A percentile compares a stretch with the other conserved stretches of the same genome.
phyloP scores from a whole-genome alignment of 805 yeast species.

The Ogataea philodendri region DNA sequence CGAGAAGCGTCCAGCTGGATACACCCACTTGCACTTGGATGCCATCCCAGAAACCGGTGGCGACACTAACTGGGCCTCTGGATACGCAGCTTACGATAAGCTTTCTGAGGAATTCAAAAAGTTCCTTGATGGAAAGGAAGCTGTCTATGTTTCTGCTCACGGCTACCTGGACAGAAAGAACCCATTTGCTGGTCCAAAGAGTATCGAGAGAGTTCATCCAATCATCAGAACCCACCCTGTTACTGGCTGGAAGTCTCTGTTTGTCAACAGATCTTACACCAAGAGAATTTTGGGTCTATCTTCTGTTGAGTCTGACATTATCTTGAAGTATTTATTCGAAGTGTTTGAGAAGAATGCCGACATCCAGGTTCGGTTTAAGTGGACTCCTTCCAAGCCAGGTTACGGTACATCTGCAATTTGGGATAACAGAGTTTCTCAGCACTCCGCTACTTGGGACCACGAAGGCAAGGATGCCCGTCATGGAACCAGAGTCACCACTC shows the following conservation, averaged over 20 bases:
- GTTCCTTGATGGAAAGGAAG: slow-evolving; percentile 52
- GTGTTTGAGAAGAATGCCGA: slow-evolving; percentile 52
- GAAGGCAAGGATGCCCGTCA: slow-evolving; percentile 43
- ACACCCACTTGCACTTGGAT: slow-evolving; percentile 52
- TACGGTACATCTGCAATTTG: slow-evolving; percentile 46
- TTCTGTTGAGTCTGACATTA: slow-evolving; percentile 47
- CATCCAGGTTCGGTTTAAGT: slow-evolving; percentile 51
- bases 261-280: slow-evolving; percentile 51
- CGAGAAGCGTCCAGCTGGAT: slow-evolving; percentile 55
- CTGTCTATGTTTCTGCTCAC: slow-evolving; percentile 42
- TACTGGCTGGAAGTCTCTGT: slow-evolving; percentile 60
- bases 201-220: slow-evolving; percentile 64
- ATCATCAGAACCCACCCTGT: slow-evolving; percentile 63
- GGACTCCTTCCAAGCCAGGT: slow-evolving; percentile 40
- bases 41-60: slow-evolving; percentile 51
- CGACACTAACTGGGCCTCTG: slow-evolving; percentile 54
- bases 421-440: slow-evolving; percentile 48
- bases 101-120: slow-evolving; percentile 48
- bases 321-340: slow-evolving; percentile 41
- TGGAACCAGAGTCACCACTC: slow-evolving; percentile 51
- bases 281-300: slow-evolving; percentile 50
- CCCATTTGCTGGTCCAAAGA: slow-evolving; percentile 48
- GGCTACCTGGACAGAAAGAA: slow-evolving; percentile 38
- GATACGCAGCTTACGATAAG: slow-evolving; percentile 58
- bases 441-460: slow-evolving; percentile 45